Base-by-base conservation (phyloP, 1,284 basidiomycete genomes). In the Irpex sp. region DNA sequence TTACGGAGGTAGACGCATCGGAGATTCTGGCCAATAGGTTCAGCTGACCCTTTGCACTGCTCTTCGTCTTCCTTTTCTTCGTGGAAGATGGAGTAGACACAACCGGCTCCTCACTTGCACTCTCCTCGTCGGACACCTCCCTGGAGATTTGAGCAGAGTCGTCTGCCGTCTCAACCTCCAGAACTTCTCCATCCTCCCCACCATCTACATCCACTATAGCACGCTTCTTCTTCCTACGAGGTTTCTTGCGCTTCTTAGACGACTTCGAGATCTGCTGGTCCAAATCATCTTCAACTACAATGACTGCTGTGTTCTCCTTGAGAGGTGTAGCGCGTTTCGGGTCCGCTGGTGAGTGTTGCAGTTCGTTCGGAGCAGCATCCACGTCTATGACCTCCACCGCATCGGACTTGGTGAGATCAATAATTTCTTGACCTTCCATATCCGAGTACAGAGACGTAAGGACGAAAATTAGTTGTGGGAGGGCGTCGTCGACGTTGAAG, bases 351-450 rank as follows among this genome's bases (percentile, higher is more conserved):
- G 46, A 8, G 51, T 13, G 58, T 8, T 5, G 19, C 39, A n/a
- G 46, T 17, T 49, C 51, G 58, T 60, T 47, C 13, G 17, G 17
- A 13, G 11, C 73, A 31, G 68, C 68, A 61, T 72, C 69, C 36
- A 74, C 60, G 53, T 70, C 68, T 58, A 74, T 72, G 59, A 68
- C 58, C 21, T 72, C 65, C 19, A 62, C 61, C 6, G 63, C 51
- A 17, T 70, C 64, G 8, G 70, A 66, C 13, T 51, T 62, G 1
- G 76, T 78, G 57, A 78, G 73, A 60, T 78, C 77, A 39, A 78
- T 78, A 51, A 78, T 71, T 58, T 77, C 73, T 8, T 58, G 31
- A n/a, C 26, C 31, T 33, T 33, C 31, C 31, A 33, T 33, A 6
- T 33, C 31, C 31, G 5, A 33, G 7, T 58, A 54, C n/a, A 39